A percentile compares a stretch with the other conserved stretches of the same genome.
Conservation (phyloP, 2,329 filamentous ascomycete genomes). For the Microdochium nivale region DNA sequence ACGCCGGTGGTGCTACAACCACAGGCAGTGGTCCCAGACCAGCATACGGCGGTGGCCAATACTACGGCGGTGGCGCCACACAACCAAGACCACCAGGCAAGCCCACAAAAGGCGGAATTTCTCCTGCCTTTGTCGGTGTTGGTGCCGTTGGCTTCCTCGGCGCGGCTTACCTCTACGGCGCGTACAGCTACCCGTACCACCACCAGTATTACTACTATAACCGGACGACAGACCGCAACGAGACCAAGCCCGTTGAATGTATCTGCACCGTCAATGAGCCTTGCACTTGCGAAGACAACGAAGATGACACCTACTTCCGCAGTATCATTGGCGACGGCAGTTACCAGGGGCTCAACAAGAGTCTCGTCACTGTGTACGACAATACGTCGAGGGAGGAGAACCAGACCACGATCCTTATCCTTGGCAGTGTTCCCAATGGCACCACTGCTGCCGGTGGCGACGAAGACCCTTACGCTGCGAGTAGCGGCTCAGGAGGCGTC, state of each 20-base stretch:
- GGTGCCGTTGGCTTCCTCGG: constrained; percentile 46
- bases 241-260: constrained; percentile 53
- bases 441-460: constrained; percentile 44
- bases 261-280: constrained; percentile 43
- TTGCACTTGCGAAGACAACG: constrained; percentile 57
- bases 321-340: constrained; percentile 58
- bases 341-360: constrained; percentile 49
- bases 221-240: constrained; percentile 39
- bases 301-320: constrained; percentile 49
- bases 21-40: constrained; percentile 50
- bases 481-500: too few species aligned
- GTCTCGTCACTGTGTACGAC: constrained; percentile 50
- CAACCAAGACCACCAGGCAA: constrained; percentile 52
- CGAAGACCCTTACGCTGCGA: constrained; percentile 27
- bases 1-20: constrained; percentile 41
- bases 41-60: constrained; percentile 51
- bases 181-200: constrained; percentile 47
- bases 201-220: constrained; percentile 41
- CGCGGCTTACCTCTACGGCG: constrained; percentile 48
- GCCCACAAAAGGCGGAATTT: constrained; percentile 37
- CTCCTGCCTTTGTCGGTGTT: constrained; percentile 39
- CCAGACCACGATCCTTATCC: constrained; percentile 52
- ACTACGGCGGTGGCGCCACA: constrained; percentile 58
- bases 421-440: constrained; percentile 66
- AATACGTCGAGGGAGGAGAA: constrained; percentile 46